These are phyloP conservation scores for Oryza meyeriana DNA, from an alignment of 176 grass and related monocot species.

Conservation along the genomic window DNA sequence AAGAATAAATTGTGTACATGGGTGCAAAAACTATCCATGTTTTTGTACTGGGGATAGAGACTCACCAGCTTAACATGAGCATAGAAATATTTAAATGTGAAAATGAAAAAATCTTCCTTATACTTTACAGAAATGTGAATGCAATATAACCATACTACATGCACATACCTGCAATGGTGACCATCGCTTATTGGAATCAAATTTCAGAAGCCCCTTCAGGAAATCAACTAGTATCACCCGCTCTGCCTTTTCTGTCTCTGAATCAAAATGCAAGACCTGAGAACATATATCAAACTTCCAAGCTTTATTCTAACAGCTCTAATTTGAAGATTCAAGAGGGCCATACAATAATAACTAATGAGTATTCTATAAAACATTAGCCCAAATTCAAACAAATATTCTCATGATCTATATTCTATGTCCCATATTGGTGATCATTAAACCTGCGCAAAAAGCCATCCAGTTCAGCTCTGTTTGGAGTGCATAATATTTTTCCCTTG, in stretches of 20 bases:
- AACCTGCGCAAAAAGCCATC: background rate
- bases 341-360: background rate
- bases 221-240: constrained; percentile 90
- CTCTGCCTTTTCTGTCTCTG: constrained; percentile 70
- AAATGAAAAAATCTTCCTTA: background rate
- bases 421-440: background rate
- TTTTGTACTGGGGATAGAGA: constrained; percentile 14
- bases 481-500: background rate
- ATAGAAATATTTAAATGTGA: background rate
- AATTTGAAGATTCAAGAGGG: constrained; percentile 14
- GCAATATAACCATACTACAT: constrained; percentile 7
- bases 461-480: background rate
- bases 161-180: constrained; percentile 83
- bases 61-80: constrained; percentile 1
- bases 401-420: background rate
- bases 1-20: constrained; percentile 16
- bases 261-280: constrained; percentile 65
- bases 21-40: background rate
- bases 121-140: background rate
- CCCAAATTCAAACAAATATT: background rate
- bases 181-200: constrained; percentile 91
- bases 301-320: constrained; percentile 43
- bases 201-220: constrained; percentile 92
- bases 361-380: background rate
- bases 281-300: constrained; percentile 58